These are phyloP conservation scores for Sporothrix schenckii DNA, from an alignment of 2,329 filamentous ascomycete genomes.

Conservation along the genomic window DNA sequence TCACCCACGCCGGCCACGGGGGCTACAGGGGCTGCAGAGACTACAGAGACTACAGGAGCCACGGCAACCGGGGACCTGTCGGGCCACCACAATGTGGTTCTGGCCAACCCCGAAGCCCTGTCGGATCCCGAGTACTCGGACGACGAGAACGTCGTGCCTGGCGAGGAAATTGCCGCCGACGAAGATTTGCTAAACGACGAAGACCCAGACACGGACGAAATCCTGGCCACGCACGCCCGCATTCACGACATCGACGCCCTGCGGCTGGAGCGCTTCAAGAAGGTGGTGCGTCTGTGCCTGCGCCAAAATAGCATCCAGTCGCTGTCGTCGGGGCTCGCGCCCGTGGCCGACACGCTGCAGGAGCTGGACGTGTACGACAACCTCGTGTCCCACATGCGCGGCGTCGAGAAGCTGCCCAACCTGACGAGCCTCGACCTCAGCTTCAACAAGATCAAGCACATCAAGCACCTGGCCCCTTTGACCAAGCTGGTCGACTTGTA, in stretches of 20 bases:
- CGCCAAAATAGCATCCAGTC: slow-evolving; percentile 87
- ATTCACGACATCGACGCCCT: slow-evolving; percentile 77
- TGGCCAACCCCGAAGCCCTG: slow-evolving; percentile 78
- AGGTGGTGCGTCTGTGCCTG: slow-evolving; percentile 77
- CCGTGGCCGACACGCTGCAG: slow-evolving; percentile 66
- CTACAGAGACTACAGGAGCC: not conserved
- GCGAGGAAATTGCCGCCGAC: slow-evolving; percentile 77
- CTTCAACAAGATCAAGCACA: slow-evolving; percentile 99
- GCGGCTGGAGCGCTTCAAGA: slow-evolving; percentile 78
- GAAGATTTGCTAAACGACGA: slow-evolving; percentile 70
- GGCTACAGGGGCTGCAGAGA: no score
- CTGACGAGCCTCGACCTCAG: slow-evolving; percentile 84
- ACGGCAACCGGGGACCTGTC: slow-evolving; percentile 16
- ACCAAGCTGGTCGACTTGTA: slow-evolving; percentile 79
- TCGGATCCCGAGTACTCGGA: slow-evolving; percentile 85
- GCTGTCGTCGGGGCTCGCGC: slow-evolving; percentile 62
- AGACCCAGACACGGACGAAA: slow-evolving; percentile 68
- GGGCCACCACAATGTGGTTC: slow-evolving; percentile 47
- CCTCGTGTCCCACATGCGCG: slow-evolving; percentile 81
- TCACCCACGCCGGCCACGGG: not conserved
- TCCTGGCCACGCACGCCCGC: slow-evolving; percentile 87
- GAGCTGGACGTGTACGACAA: slow-evolving; percentile 98
- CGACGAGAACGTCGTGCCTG: slow-evolving; percentile 66
- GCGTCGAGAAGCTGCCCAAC: slow-evolving; percentile 74
- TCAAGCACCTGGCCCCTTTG: slow-evolving; percentile 82